A percentile compares a stretch with the other conserved stretches of the same genome.
phyloP scores from a whole-genome alignment of 208 protist genomes.

The Herpetomonas samuelpessoai region DNA sequence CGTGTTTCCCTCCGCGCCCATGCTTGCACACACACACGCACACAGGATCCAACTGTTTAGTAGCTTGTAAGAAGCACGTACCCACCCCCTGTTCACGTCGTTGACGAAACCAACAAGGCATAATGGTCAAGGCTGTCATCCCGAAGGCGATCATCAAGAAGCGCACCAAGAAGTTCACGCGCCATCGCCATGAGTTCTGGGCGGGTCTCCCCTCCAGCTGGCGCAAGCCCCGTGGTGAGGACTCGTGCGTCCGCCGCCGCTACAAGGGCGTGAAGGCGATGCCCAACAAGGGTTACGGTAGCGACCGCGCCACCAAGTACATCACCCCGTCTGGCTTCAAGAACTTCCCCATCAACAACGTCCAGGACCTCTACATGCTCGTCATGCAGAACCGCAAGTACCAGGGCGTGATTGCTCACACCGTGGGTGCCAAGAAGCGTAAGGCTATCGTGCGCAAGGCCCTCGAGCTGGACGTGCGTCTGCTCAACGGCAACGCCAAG shows the following conservation, averaged over 20 bases:
- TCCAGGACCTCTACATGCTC: constrained; percentile 98
- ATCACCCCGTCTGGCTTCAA: constrained; percentile 97
- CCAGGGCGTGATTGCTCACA: constrained; percentile 97
- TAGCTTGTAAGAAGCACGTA: no score
- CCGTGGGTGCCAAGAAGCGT: constrained; percentile 92
- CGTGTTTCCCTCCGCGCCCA: no score
- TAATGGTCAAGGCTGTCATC: constrained; percentile 93
- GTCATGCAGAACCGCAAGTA: constrained; percentile 99
- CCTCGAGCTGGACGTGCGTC: constrained; percentile 97
- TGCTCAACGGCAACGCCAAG: constrained; percentile 95
- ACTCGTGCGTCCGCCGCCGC: constrained; percentile 96
- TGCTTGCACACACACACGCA: no score
- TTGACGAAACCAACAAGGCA: no score
- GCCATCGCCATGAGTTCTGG: constrained; percentile 95
- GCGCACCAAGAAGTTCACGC: constrained; percentile 96
- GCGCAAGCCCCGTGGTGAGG: constrained; percentile 99
- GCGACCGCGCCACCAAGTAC: constrained; percentile 96
- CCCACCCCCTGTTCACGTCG: no score
- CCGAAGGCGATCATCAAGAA: constrained; percentile 97
- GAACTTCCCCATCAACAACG: constrained; percentile 95
- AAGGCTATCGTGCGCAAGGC: constrained; percentile 98
- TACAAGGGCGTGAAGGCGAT: constrained; percentile 97
- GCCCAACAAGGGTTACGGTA: constrained; percentile 99
- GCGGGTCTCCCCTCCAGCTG: constrained; percentile 94
- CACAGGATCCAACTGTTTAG: neutral